Percentiles rank a stretch among this genome's conserved stretches.
Conservation (phyloP, 345 rosid species). For the Barbarea vulgaris region DNA sequence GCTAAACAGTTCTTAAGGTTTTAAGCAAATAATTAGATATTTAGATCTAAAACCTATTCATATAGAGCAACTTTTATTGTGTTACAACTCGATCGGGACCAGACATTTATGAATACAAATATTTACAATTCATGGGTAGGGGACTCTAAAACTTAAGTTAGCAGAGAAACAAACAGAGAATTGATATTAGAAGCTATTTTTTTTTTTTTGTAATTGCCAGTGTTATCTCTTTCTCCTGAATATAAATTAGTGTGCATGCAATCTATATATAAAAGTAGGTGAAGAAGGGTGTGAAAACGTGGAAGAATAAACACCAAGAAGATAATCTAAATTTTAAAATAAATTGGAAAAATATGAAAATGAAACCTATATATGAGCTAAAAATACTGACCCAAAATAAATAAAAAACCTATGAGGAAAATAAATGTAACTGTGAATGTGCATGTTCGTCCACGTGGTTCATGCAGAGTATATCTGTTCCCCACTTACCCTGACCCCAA, state of each 20-base stretch:
- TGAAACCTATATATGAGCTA: constrained; percentile 10
- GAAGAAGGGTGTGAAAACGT: constrained; percentile 25
- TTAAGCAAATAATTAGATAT: not conserved
- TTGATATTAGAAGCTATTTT: not conserved
- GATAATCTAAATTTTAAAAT: not conserved
- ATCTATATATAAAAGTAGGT: not conserved
- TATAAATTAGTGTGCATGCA: not conserved
- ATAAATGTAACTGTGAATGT: constrained; percentile 30
- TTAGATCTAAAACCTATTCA: not conserved
- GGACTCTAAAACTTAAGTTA: not conserved
- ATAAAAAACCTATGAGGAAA: constrained; percentile 17
- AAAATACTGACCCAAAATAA: not conserved
- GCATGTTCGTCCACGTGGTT: constrained; percentile 47
- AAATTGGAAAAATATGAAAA: not conserved
- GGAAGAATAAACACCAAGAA: constrained; percentile 11
- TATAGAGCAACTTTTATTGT: not conserved
- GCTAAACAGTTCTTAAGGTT: not conserved
- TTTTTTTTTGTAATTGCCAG: not conserved
- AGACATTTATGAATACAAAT: not conserved
- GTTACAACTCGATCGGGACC: not conserved
- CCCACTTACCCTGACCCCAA: constrained; percentile 40
- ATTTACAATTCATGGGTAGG: not conserved
- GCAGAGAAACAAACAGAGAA: not conserved
- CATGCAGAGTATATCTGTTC: constrained; percentile 42
- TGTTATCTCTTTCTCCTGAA: not conserved